Base-by-base conservation (phyloP, 768 basidiomycete species). In the Termitomyces sp. region DNA sequence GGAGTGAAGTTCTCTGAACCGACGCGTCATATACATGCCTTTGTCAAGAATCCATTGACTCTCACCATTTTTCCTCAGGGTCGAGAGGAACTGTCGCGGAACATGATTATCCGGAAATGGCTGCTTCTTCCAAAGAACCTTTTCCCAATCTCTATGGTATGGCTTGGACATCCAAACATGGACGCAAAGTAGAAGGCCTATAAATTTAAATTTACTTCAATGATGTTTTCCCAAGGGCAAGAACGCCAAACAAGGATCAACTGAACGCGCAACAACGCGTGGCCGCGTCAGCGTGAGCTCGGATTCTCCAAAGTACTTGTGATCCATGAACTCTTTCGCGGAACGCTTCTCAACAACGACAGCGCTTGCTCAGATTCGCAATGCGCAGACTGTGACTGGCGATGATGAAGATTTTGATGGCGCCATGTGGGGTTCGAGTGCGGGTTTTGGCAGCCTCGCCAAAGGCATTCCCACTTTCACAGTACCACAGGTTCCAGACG, bases 61-160 rank as follows among this genome's bases (percentile, higher is more conserved):
- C 86, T 68, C 69, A 94, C 92, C 81, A 70, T 94, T 95, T 68
- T 74, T 86, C 65, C 82, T 79, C 63, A 97, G 71, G 57, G 90
- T 86, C 0, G 87, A 83, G 44, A 95, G 78, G 72, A 97, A 97
- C 6, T 84, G 78, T 43, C 77, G 73, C 7, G 91, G 88, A 52
- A 97, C 86, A 74, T 93, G 85, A 69, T 95, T 94, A 72, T 97
- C 95, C 32, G 91, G 87, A 67, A 80, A 87, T 2, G 80, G 74
- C 68, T 88, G 88, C 54, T 67, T 73, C 70, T 84, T 87, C 91
- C 90, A 94, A n/a, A 94, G 80, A 40, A 87, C 79, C 65, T 83
- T 86, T 68, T 84, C 82, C 89, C 89, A 92, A 60, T 54, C 54
- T 30, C 32, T 26, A 30, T 54, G 46, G 30, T 20, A 33, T 46